Conservation (phyloP, 2,329 filamentous ascomycete genomes). For the Xylariaceae sp. region DNA sequence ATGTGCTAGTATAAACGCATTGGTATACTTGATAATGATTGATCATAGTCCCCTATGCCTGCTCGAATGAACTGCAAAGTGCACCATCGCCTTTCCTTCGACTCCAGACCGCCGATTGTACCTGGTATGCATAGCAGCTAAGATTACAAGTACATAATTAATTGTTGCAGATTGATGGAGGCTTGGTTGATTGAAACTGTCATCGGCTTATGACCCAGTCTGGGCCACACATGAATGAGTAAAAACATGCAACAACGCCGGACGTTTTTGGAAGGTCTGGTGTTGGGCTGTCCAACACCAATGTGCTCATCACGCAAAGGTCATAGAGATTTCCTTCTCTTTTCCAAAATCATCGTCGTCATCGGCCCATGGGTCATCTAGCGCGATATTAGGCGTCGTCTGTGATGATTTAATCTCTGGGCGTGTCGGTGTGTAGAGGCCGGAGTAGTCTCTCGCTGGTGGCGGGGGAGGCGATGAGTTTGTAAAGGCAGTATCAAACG, state of each 20-base stretch:
- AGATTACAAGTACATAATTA: too few relatives aligned
- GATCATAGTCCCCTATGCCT: too few relatives aligned
- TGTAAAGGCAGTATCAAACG: conserved; percentile 65
- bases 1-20: too few relatives aligned
- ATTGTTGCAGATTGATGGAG: too few relatives aligned
- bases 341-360: conserved; percentile 66
- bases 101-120: too few relatives aligned
- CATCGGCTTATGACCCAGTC: background rate
- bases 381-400: conserved; percentile 49
- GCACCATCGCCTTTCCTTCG: too few relatives aligned
- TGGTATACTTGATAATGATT: too few relatives aligned
- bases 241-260: background rate
- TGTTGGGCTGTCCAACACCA: too few relatives aligned
- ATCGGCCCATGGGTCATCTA: conserved; percentile 68
- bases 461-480: conserved; percentile 34
- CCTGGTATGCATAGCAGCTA: too few relatives aligned
- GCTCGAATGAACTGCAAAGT: too few relatives aligned
- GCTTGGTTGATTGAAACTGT: too few relatives aligned
- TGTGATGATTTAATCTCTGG: conserved; percentile 44
- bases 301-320: conserved; percentile 59
- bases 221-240: background rate
- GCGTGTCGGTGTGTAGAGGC: conserved; percentile 31
- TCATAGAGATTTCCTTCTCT: conserved; percentile 77
- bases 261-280: too few relatives aligned
- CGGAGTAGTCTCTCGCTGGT: conserved; percentile 29